Percentiles rank a stretch among this genome's conserved stretches.
Conservation (phyloP, 176 grass and related monocot genomes). For the bread wheat (Triticum aestivum) region DNA sequence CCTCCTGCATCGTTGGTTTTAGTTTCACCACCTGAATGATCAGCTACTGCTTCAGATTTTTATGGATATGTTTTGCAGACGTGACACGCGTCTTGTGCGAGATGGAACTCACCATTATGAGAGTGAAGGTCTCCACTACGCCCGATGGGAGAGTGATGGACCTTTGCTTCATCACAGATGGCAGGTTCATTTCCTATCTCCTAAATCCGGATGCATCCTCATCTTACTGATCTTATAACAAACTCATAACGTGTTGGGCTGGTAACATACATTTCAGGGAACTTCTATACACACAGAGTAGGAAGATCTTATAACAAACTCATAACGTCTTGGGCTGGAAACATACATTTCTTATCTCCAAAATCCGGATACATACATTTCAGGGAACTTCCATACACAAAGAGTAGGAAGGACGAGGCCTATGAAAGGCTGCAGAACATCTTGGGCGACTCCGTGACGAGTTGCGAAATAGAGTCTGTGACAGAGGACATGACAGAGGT, state of each 20-base stretch:
- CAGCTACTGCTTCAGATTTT: not conserved
- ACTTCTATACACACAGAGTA: no score
- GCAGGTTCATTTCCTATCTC: constrained; percentile 42
- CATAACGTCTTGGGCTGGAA: no score
- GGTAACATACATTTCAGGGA: not conserved
- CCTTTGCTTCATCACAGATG: constrained; percentile 83
- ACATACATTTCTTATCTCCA: no score
- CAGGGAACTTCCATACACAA: constrained; percentile 75
- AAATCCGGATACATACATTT: not conserved
- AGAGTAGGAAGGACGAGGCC: constrained; percentile 62
- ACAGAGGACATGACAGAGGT: constrained; percentile 43
- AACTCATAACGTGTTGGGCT: not conserved
- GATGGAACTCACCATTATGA: constrained; percentile 72
- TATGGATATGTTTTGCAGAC: constrained; percentile 36
- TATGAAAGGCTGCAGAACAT: constrained; percentile 50
- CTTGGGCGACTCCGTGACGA: constrained; percentile 56
- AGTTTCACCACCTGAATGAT: no score
- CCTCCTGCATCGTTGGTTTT: constrained; percentile 58
- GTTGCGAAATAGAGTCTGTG: constrained; percentile 57
- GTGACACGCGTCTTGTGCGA: constrained; percentile 66
- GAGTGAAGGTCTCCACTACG: constrained; percentile 80
- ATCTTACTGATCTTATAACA: not conserved
- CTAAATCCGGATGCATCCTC: no score
- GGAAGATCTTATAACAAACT: no score
- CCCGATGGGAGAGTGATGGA: constrained; percentile 73